Base-by-base conservation (phyloP, 495 filamentous ascomycete species). In the Chaetomium cochliodes region DNA sequence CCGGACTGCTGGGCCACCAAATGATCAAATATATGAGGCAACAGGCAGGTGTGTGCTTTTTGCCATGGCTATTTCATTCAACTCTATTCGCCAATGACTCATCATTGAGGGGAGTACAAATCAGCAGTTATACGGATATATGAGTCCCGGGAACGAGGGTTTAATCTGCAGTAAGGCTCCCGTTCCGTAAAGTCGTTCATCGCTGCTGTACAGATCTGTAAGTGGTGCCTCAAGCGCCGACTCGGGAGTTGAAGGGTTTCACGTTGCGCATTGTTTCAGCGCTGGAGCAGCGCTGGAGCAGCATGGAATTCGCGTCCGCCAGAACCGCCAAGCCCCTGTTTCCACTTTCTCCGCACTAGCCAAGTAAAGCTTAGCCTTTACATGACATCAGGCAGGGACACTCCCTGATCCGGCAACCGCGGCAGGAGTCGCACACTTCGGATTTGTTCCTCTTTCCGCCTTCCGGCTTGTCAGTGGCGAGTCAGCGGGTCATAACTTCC, bases 231-330 rank as follows among this genome's bases (percentile, higher is more conserved):
- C 55, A 58, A n/a, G 37, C 33, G 39, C 55, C 33, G 39, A n/a
- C n/a, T n/a, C n/a, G n/a, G n/a, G n/a, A 58, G 55, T 23, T 25
- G 20, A 42, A 44, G 25, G 39, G 57, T 60, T 60, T 60, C 57
- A 50, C 25, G 3, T 60, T n/a, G 44, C 25, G 26, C 26, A 9
- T 1, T 60, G 57, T 60, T 60, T 60, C 57, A 49, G 57, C 42
- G 13, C 33, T 12, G 9, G 33, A 37, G 33, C 57, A 49, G 57
- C 42, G 13, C 33, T 12, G 9, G 33, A 37, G 33, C 33, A 37
- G 1, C 33, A 37, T 37, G 2, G 0, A 13, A 20, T 22, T 37
- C 56, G 20, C 20, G 23, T 47, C 16, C 7, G 3, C n/a, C 3
- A 23, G 11, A 22, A 30, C 11, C 37, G 57, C 57, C 57, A 60